phyloP scores from a whole-genome alignment of 1,139 yeast genomes.

The Petasospora fabianii region DNA sequence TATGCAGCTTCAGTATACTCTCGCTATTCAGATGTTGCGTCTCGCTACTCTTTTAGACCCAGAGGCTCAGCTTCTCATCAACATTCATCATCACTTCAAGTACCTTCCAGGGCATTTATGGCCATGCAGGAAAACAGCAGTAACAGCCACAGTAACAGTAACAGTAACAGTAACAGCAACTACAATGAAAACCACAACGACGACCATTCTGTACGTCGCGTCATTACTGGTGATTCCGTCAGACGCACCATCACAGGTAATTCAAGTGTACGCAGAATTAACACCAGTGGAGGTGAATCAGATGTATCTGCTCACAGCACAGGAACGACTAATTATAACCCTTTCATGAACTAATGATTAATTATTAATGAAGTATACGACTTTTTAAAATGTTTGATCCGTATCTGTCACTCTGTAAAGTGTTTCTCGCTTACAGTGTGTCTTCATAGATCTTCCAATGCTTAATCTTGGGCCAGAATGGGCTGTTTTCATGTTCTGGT shows the following conservation, averaged over 20 bases:
- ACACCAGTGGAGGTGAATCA: too few relatives aligned
- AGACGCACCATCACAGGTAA: conserved; percentile 2
- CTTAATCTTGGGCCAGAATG: background rate
- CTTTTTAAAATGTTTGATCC: conserved; percentile 15
- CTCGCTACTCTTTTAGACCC: conserved; percentile 6
- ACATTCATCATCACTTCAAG: background rate
- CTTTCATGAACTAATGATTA: conserved; percentile 2
- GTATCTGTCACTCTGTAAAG: conserved; percentile 23
- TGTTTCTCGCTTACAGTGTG: conserved; percentile 14
- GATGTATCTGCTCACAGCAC: conserved; percentile 4
- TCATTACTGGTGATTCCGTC: conserved; percentile 1
- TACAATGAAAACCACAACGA: background rate
- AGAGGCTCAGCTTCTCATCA: conserved; percentile 1
- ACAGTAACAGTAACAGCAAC: too few relatives aligned
- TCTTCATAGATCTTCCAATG: conserved; percentile 14
- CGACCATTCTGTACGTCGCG: too few relatives aligned
- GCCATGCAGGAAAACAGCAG: too few relatives aligned
- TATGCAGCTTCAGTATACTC: conserved; percentile 6
- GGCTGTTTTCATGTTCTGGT: too few relatives aligned
- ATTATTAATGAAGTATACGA: background rate
- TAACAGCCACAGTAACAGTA: too few relatives aligned
- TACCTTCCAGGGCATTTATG: background rate
- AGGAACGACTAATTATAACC: conserved; percentile 7
- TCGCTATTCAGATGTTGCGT: conserved; percentile 7
- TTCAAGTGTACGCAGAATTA: too few relatives aligned